Conservation (phyloP, 768 basidiomycete genomes). For the Chalciporus sphaerocephalus region DNA sequence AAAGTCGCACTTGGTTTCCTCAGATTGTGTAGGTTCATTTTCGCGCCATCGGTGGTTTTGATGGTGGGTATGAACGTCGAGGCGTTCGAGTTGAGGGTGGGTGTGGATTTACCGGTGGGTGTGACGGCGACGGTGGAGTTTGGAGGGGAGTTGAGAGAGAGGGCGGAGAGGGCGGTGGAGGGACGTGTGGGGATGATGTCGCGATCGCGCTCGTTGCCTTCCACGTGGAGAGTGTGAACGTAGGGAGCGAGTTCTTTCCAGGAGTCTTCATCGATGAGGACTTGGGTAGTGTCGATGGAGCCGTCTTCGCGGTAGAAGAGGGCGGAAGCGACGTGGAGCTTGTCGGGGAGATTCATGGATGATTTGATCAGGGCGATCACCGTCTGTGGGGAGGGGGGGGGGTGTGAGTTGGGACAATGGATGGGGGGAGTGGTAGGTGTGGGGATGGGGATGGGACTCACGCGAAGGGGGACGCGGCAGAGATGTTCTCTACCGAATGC, state of each 20-base stretch:
- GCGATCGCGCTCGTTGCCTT: constrained; percentile 14
- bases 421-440: not conserved
- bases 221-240: constrained; percentile 29
- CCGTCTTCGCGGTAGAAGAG: constrained; percentile 31
- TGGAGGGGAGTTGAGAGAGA: constrained; percentile 6
- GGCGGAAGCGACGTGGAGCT: constrained; percentile 20
- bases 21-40: constrained; percentile 9
- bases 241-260: constrained; percentile 32
- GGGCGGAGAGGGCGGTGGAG: constrained; percentile 6
- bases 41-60: constrained; percentile 20
- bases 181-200: constrained; percentile 10
- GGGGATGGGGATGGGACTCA: constrained; percentile 7
- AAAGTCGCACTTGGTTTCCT: constrained; percentile 16
- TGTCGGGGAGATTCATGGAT: constrained; percentile 19
- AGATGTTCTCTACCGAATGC: constrained; percentile 31
- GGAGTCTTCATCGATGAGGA: constrained; percentile 30
- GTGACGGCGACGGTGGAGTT: not conserved
- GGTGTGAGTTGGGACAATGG: no score
- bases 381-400: constrained; percentile 16
- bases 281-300: constrained; percentile 20
- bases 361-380: constrained; percentile 24
- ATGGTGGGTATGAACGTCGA: constrained; percentile 24
- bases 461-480: constrained; percentile 31
- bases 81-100: constrained; percentile 27
- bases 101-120: no score